phyloP scores from a whole-genome alignment of 768 basidiomycete species.

The Cyathus striatus region DNA sequence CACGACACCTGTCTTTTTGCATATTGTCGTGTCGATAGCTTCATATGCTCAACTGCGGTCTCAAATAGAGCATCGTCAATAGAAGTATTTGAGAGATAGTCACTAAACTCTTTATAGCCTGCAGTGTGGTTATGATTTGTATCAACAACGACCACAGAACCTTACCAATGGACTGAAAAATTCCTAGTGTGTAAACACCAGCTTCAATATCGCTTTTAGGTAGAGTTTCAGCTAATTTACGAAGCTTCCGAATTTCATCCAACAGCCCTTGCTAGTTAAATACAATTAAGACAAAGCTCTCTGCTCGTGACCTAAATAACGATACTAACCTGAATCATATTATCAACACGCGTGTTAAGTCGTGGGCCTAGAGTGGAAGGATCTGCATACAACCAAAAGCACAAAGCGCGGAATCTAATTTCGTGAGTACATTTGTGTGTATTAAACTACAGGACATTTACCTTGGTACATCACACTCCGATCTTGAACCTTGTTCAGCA shows the following conservation, averaged over 20 bases:
- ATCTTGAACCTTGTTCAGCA: constrained; percentile 47
- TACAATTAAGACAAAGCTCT: too few relatives aligned
- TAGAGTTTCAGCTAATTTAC: constrained; percentile 20
- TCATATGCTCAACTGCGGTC: constrained; percentile 72
- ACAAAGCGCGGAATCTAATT: constrained; percentile 74
- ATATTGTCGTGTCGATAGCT: constrained; percentile 83
- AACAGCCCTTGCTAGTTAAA: constrained; percentile 79
- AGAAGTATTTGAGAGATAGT: constrained; percentile 45
- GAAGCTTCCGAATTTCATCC: constrained; percentile 65
- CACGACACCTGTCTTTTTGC: constrained; percentile 89
- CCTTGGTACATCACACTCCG: constrained; percentile 43
- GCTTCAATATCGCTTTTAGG: constrained; percentile 4
- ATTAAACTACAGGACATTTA: too few relatives aligned
- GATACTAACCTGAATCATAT: constrained; percentile 90
- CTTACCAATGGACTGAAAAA: constrained; percentile 92
- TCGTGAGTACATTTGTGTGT: too few relatives aligned
- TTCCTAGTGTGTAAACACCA: constrained; percentile 73
- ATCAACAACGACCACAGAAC: too few relatives aligned
- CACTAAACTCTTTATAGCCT: constrained; percentile 93
- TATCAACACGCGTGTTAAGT: constrained; percentile 76
- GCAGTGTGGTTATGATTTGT: too few relatives aligned
- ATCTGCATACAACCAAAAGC: constrained; percentile 88
- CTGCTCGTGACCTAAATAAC: too few relatives aligned
- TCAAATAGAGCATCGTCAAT: constrained; percentile 37
- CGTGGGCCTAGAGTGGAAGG: constrained; percentile 56